Evolutionary conservation across 2,329 filamentous ascomycete species (phyloP).

Genomic region (Botrytis elliptica): DNA sequence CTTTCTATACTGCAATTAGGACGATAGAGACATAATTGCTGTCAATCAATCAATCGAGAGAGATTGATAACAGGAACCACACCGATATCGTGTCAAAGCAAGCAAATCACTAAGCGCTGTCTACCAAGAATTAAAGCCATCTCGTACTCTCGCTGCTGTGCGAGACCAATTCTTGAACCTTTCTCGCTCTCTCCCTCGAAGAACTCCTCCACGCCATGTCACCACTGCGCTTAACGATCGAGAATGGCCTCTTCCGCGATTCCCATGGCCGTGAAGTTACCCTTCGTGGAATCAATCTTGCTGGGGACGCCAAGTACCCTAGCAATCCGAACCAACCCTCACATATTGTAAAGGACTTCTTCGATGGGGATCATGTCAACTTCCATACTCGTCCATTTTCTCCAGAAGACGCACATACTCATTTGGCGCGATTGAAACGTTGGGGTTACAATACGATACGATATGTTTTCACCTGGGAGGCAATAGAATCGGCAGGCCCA

Average conservation of each 20-base stretch:
- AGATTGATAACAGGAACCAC: neutral
- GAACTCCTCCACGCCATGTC: constrained; percentile 54
- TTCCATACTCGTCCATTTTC: constrained; percentile 86
- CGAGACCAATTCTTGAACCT: neutral
- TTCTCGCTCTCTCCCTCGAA: neutral
- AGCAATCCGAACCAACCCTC: constrained; percentile 79
- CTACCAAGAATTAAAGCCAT: neutral
- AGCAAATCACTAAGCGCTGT: neutral
- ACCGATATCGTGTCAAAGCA: neutral
- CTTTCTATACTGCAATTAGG: neutral
- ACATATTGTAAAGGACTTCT: constrained; percentile 75
- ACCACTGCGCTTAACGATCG: constrained; percentile 74
- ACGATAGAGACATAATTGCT: neutral
- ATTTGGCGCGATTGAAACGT: constrained; percentile 81
- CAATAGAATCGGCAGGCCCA: constrained; percentile 89
- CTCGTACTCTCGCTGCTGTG: neutral
- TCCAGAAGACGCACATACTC: constrained; percentile 75
- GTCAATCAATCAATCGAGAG: neutral
- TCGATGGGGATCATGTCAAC: constrained; percentile 86
- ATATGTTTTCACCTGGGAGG: constrained; percentile 98
- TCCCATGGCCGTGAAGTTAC: constrained; percentile 78
- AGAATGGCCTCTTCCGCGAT: constrained; percentile 84
- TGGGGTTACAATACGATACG: constrained; percentile 96
- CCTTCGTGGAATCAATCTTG: constrained; percentile 90
- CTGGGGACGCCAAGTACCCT: constrained; percentile 86